Base-by-base conservation (phyloP, 2,329 filamentous ascomycete genomes). In the Phaeophleospora eucalypticola region DNA sequence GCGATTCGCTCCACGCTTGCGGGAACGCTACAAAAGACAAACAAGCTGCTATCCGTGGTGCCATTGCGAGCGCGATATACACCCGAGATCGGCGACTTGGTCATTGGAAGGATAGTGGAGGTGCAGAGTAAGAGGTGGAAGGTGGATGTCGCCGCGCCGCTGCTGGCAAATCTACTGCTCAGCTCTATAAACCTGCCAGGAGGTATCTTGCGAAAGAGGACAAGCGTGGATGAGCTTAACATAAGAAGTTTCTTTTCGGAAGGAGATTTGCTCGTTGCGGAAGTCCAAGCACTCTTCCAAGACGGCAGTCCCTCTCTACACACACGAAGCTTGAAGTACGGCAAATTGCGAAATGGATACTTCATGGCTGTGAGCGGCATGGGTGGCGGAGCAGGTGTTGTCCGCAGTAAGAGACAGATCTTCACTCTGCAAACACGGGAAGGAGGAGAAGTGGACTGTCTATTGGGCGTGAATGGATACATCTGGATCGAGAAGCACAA, bases 221-320 rank as follows among this genome's bases (percentile, higher is more conserved):
- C 93, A 20, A 90, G 91, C 62, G 94, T 93, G 14, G 93, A 98
- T 68, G 93, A 97, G 73, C 77, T 98, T 61, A 93, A 97, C 70
- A 97, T 98, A 69, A 82, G 93, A 41, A 88, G 83, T n/a, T 98
- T 96, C 70, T 97, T 98, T 72, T 84, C 86, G 45, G 93, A 98
- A 69, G 93, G 93, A 10, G 93, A 98, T 66, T 72, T 98, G 43
- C 74, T 98, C 14, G 87, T 97, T 15, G 93, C 93, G 1, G 93
- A 98, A 71, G 93, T 98, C 45, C 93, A 98, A 76, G 81, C 82
- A 58, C 75, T 98, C 45, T 88, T 89, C 66, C 79, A 82, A 48
- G 91, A 97, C 69, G 91, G 90, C 48, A 84, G 82, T 1, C 90
- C 93, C 1, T 84, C 84, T 48, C 74, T 98, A 63, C 93, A 98